These are phyloP conservation scores for Sugiyamaella pinicola DNA, from an alignment of 1,139 yeast species.

Conservation along the genomic window DNA sequence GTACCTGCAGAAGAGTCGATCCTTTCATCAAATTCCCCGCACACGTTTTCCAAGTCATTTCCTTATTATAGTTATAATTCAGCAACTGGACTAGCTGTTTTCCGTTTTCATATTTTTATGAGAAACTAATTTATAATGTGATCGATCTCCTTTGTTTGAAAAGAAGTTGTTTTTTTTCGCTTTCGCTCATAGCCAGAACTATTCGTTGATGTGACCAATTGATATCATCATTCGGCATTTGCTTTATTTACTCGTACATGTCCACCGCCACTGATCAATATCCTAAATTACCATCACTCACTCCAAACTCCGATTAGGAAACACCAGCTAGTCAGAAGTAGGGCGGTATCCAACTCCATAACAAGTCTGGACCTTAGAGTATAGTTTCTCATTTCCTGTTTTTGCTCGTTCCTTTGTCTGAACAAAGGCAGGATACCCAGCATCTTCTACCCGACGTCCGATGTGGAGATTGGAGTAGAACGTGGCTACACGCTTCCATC, in stretches of 20 bases:
- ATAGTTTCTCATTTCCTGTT: not conserved
- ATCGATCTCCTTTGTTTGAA: not conserved
- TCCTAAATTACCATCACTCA: not conserved
- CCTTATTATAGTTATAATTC: not conserved
- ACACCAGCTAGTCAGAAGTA: constrained; percentile 3
- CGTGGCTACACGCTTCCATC: constrained; percentile 1
- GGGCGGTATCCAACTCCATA: too few relatives aligned
- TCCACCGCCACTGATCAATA: not conserved
- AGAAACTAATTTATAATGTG: too few relatives aligned
- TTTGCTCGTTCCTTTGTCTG: not conserved
- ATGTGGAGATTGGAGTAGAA: not conserved
- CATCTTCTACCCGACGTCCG: not conserved
- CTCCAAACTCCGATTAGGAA: constrained; percentile 6
- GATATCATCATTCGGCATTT: too few relatives aligned
- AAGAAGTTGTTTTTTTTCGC: too few relatives aligned
- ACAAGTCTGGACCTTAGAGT: not conserved
- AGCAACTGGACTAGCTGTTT: not conserved
- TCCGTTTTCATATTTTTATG: too few relatives aligned
- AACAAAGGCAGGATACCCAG: constrained; percentile 7
- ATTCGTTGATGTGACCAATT: too few relatives aligned
- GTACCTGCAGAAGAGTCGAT: constrained; percentile 6
- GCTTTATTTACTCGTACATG: too few relatives aligned
- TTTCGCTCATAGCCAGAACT: too few relatives aligned
- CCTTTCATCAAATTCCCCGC: not conserved
- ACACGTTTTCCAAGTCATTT: not conserved